These are phyloP conservation scores for Bidens hawaiensis DNA, from an alignment of 140 eudicot genomes.

Conservation along the genomic window DNA sequence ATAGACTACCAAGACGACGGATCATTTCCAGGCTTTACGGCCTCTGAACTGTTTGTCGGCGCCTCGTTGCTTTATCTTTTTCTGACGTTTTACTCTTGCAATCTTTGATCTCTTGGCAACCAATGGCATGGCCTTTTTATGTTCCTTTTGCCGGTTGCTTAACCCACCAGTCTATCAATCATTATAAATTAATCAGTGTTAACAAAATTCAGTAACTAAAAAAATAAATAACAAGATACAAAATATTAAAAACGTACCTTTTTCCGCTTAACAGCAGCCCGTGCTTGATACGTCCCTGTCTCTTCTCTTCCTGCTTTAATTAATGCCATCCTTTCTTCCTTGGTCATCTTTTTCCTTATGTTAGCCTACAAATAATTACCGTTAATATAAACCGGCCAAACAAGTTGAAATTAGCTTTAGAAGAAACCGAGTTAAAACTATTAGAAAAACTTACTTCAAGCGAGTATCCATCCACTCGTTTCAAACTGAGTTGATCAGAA, in stretches of 20 bases:
- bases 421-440: background rate
- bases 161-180: conserved; percentile 68
- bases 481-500: conserved; percentile 73
- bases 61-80: conserved; percentile 39
- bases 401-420: background rate
- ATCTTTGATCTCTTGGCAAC: conserved; percentile 75
- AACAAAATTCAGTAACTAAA: too few species aligned
- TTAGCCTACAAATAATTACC: conserved; percentile 44
- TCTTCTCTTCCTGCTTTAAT: conserved; percentile 84
- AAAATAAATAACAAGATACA: background rate
- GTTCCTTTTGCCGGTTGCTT: conserved; percentile 80
- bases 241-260: conserved; percentile 63
- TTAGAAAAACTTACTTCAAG: conserved; percentile 60
- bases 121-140: conserved; percentile 77
- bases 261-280: conserved; percentile 65
- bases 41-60: conserved; percentile 91
- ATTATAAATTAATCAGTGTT: conserved; percentile 9
- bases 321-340: conserved; percentile 71
- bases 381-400: background rate
- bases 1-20: background rate
- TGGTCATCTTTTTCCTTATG: conserved; percentile 64
- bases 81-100: conserved; percentile 41
- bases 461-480: conserved; percentile 62
- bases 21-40: conserved; percentile 88
- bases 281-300: conserved; percentile 56